Percentiles rank a stretch among this genome's conserved stretches.
phyloP scores from a whole-genome alignment of 2,329 filamentous ascomycete species.

The Fonsecaea erecta region DNA sequence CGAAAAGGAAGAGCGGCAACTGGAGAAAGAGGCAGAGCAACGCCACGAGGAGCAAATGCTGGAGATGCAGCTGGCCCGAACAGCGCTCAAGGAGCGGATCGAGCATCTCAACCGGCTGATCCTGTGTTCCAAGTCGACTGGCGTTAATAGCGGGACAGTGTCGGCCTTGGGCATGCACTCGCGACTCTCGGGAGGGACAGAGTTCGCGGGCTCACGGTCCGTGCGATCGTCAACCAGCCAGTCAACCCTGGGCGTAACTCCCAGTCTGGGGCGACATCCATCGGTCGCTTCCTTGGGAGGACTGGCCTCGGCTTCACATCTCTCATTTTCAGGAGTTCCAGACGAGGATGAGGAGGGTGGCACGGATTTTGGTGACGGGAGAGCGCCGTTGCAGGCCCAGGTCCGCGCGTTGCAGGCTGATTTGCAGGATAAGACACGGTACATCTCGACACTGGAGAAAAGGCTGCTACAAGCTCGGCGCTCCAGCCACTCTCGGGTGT shows the following conservation, averaged over 20 bases:
- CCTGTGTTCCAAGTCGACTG: conserved; percentile 90
- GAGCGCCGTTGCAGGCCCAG: conserved; percentile 79
- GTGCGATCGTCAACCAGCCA: conserved; percentile 72
- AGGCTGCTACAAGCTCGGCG: conserved; percentile 86
- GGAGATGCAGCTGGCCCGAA: conserved; percentile 96
- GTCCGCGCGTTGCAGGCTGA: conserved; percentile 93
- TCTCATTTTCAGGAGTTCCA: conserved; percentile 43
- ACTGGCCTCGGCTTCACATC: conserved; percentile 42
- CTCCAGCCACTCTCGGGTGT: conserved; percentile 86
- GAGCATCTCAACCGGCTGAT: conserved; percentile 96
- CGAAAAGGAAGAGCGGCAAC: conserved; percentile 67
- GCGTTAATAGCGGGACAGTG: conserved; percentile 82
- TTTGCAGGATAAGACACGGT: conserved; percentile 93
- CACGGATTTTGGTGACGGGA: conserved; percentile 85
- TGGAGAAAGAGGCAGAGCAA: conserved; percentile 78
- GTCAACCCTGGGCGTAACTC: conserved; percentile 57
- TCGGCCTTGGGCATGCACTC: conserved; percentile 69
- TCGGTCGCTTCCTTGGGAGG: conserved; percentile 68
- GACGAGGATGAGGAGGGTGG: conserved; percentile 68
- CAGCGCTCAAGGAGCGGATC: conserved; percentile 94
- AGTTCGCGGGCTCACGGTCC: conserved; percentile 55
- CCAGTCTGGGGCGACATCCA: conserved; percentile 65
- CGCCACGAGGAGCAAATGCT: conserved; percentile 96
- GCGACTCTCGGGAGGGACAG: conserved; percentile 58
- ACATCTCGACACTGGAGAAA: conserved; percentile 92